Conservation (phyloP, 2,329 filamentous ascomycete genomes). For the Penicillium freii region DNA sequence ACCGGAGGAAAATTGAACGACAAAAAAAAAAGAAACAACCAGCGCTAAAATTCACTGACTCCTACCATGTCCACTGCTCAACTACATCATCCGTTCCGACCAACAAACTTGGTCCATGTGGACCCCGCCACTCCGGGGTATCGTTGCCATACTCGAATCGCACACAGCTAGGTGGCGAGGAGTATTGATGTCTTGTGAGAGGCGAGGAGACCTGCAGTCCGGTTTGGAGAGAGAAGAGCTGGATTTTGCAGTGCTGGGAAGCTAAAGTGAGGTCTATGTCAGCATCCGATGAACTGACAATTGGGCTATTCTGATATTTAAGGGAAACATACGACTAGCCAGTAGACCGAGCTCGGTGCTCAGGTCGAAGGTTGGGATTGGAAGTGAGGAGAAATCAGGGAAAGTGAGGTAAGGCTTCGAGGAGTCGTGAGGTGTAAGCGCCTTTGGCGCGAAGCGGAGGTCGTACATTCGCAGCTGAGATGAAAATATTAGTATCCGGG, state of each 20-base stretch:
- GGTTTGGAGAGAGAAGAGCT: conserved; percentile 40
- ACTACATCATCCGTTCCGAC: conserved; percentile 33
- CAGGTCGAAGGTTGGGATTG: conserved; percentile 38
- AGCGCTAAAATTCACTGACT: background rate
- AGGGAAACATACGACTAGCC: conserved; percentile 34
- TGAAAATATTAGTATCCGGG: background rate
- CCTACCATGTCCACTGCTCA: conserved; percentile 42
- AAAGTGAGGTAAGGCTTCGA: conserved; percentile 38
- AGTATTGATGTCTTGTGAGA: conserved; percentile 27
- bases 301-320: background rate
- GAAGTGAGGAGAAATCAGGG: conserved; percentile 29
- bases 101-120: conserved; percentile 36
- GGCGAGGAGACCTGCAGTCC: conserved; percentile 35
- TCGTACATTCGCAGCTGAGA: conserved; percentile 44
- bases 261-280: conserved; percentile 20
- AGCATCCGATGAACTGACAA: background rate
- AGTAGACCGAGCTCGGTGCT: conserved; percentile 39
- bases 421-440: conserved; percentile 29
- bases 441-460: conserved; percentile 36
- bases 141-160: conserved; percentile 35
- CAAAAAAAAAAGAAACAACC: background rate
- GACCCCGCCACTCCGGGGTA: conserved; percentile 18
- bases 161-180: conserved; percentile 28
- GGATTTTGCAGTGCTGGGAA: conserved; percentile 34
- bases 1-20: background rate